phyloP scores from a whole-genome alignment of 2,329 filamentous ascomycete species.

The Aspergillus pseudotamarii region DNA sequence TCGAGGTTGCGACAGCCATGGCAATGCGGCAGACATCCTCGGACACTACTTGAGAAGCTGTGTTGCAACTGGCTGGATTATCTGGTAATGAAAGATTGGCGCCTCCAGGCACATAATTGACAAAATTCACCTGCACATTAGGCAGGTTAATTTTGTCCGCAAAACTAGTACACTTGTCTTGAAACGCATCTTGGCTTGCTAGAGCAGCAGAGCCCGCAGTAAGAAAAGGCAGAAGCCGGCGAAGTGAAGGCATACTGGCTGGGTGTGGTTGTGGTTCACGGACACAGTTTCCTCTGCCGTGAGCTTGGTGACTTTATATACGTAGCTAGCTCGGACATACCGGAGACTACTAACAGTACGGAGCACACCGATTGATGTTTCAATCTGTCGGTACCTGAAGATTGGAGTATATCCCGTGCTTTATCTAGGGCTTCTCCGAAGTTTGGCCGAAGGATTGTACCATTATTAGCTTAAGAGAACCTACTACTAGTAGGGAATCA shows the following conservation, averaged over 20 bases:
- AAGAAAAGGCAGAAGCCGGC: conserved; percentile 19
- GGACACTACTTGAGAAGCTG: conserved; percentile 37
- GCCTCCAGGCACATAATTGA: conserved; percentile 37
- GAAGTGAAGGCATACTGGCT: conserved; percentile 16
- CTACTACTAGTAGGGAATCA: neutral
- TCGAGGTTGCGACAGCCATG: conserved; percentile 46
- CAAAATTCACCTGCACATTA: conserved; percentile 35
- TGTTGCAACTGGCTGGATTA: conserved; percentile 40
- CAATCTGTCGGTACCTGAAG: neutral
- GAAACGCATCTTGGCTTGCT: conserved; percentile 29
- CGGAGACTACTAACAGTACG: neutral
- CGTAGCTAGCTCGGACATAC: neutral
- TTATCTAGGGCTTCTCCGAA: conserved; percentile 1
- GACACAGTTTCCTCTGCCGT: neutral
- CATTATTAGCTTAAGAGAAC: neutral
- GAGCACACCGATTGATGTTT: neutral
- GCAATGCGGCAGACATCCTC: conserved; percentile 47
- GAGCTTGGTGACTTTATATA: neutral
- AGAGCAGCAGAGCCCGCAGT: conserved; percentile 23
- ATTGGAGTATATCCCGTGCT: neutral
- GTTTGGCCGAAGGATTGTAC: conserved; percentile 6
- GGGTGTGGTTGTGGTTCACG: neutral
- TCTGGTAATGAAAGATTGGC: conserved; percentile 44
- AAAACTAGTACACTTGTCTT: conserved; percentile 29
- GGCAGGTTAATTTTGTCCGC: conserved; percentile 30